A percentile compares a stretch with the other conserved stretches of the same genome.
Conservation (phyloP, 2,329 filamentous ascomycete genomes). For the Dactylellina sp. region DNA sequence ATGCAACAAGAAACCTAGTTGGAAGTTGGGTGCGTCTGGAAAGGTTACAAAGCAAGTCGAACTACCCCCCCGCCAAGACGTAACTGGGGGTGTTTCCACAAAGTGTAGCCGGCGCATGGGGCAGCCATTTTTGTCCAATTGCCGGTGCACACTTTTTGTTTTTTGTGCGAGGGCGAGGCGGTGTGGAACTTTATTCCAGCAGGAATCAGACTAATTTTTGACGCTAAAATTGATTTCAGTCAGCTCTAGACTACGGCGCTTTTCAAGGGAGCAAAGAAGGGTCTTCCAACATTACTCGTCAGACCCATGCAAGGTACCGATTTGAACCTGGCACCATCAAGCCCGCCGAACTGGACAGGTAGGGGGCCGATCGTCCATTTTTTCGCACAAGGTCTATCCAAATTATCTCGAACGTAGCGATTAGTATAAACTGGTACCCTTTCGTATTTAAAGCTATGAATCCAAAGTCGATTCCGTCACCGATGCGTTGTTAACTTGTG, state of each 20-base stretch:
- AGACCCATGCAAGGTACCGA: slow-evolving; percentile 19
- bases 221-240: slow-evolving; percentile 10
- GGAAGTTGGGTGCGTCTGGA: background rate
- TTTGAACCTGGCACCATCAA: slow-evolving; percentile 2
- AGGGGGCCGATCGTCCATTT: background rate
- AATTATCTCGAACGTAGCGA: background rate
- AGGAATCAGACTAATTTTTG: slow-evolving; percentile 2
- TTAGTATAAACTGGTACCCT: too few relatives aligned
- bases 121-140: slow-evolving; percentile 21
- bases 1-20: slow-evolving; percentile 12
- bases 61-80: background rate
- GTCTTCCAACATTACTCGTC: background rate
- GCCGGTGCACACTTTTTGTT: background rate
- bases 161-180: background rate
- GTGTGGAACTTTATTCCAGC: background rate
- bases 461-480: background rate
- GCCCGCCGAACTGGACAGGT: too few relatives aligned
- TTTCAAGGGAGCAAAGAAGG: background rate
- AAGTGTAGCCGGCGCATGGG: slow-evolving; percentile 24
- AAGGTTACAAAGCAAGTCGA: slow-evolving; percentile 4
- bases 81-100: slow-evolving; percentile 2
- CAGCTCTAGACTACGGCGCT: background rate
- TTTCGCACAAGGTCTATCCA: background rate
- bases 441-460: too few relatives aligned
- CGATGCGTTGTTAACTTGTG: background rate